These are phyloP conservation scores for Ascocoryne sarcoides DNA, from an alignment of 2,329 filamentous ascomycete genomes.

Conservation along the genomic window DNA sequence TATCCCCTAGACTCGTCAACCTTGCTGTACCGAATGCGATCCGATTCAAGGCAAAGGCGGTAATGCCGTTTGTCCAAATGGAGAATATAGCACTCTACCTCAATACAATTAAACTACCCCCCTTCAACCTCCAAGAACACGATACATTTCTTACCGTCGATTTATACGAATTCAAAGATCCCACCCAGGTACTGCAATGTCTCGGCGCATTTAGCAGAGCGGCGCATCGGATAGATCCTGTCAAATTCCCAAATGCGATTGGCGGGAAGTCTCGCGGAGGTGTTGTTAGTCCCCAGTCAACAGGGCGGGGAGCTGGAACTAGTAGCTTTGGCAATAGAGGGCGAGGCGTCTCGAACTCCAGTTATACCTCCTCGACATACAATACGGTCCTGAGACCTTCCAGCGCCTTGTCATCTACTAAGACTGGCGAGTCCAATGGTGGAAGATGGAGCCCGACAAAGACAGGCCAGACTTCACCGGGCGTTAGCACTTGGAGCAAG, in stretches of 20 bases:
- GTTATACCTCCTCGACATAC: constrained; percentile 47
- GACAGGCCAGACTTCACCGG: constrained; percentile 44
- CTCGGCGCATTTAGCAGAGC: constrained; percentile 84
- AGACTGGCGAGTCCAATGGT: constrained; percentile 34
- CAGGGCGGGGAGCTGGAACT: constrained; percentile 46
- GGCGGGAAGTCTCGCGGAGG: constrained; percentile 57
- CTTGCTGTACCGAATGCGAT: constrained; percentile 67
- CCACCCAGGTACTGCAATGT: constrained; percentile 90
- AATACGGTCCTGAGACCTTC: constrained; percentile 33
- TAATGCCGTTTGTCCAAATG: constrained; percentile 99
- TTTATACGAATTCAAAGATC: constrained; percentile 90
- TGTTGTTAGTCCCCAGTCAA: constrained; percentile 56
- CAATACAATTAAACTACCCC: constrained; percentile 73
- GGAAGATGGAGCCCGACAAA: constrained; percentile 56
- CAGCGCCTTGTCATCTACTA: constrained; percentile 28
- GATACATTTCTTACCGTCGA: constrained; percentile 97
- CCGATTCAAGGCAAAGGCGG: constrained; percentile 74
- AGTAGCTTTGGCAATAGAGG: constrained; percentile 33
- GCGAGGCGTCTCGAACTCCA: constrained; percentile 46
- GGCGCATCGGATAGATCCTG: constrained; percentile 66
- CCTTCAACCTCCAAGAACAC: constrained; percentile 81
- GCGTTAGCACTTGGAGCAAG: constrained; percentile 84
- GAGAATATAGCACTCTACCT: constrained; percentile 98
- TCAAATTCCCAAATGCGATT: constrained; percentile 64
- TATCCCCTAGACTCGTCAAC: constrained; percentile 58